These are phyloP conservation scores for Mikania micrantha DNA, from an alignment of 129 eudicot genomes.

Conservation along the genomic window DNA sequence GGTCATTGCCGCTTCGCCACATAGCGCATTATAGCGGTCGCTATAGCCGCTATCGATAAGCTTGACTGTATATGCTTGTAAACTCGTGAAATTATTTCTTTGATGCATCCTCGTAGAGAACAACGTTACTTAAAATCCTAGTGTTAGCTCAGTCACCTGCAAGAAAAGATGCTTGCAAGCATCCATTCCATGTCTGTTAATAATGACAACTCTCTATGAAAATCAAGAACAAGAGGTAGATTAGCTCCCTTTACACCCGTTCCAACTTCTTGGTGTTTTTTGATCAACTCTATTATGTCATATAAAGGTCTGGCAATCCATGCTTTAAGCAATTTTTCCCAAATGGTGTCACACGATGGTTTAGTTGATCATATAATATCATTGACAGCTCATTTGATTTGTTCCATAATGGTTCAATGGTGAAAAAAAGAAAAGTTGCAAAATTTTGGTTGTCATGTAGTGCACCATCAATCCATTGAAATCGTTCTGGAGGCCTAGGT, in stretches of 20 bases:
- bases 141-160: constrained; percentile 92
- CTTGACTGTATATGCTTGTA: too few relatives aligned
- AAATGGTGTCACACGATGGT: constrained; percentile 79
- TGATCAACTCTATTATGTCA: constrained; percentile 49
- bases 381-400: too few relatives aligned
- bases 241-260: constrained; percentile 84
- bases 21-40: too few relatives aligned
- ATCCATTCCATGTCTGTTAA: constrained; percentile 95
- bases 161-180: constrained; percentile 72
- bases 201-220: constrained; percentile 75
- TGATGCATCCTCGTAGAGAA: constrained; percentile 91
- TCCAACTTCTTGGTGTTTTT: constrained; percentile 86
- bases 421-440: too few relatives aligned
- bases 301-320: constrained; percentile 95
- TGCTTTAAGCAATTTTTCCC: constrained; percentile 85
- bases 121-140: constrained; percentile 77
- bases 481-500: too few relatives aligned
- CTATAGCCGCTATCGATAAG: too few relatives aligned
- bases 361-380: constrained; percentile 81
- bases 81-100: constrained; percentile 92
- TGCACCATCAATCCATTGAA: too few relatives aligned
- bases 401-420: too few relatives aligned
- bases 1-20: too few relatives aligned
- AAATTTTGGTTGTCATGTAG: too few relatives aligned
- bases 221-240: constrained; percentile 56